These are phyloP conservation scores for Candida albicans DNA, from an alignment of 1,139 yeast species.

Conservation along the genomic window DNA sequence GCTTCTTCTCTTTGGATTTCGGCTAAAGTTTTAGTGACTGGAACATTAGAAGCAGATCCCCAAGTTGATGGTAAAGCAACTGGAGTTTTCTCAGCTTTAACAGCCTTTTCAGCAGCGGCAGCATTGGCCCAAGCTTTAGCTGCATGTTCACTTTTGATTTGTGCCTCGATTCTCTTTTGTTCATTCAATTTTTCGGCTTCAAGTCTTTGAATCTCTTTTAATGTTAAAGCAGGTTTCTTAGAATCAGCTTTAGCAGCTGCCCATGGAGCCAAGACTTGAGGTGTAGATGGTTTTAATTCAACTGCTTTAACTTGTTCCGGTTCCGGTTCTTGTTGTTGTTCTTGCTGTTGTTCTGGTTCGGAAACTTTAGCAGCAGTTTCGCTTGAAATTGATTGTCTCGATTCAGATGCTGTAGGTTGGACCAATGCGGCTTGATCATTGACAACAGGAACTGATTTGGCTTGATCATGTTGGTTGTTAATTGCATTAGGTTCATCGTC, in stretches of 20 bases:
- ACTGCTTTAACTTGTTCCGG: constrained; percentile 6
- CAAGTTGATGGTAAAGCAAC: constrained; percentile 54
- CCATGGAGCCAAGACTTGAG: constrained; percentile 21
- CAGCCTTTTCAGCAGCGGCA: constrained; percentile 26
- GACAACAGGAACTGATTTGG: not conserved
- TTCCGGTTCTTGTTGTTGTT: constrained; percentile 3
- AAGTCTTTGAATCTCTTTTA: constrained; percentile 68
- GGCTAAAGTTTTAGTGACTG: constrained; percentile 37
- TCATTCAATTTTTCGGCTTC: constrained; percentile 57
- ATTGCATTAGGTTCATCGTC: constrained; percentile 22
- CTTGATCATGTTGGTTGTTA: not conserved
- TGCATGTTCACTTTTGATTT: constrained; percentile 30
- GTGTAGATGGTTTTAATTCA: constrained; percentile 24
- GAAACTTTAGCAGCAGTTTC: not conserved
- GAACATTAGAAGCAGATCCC: constrained; percentile 36
- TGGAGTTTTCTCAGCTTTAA: constrained; percentile 18
- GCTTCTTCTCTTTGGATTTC: constrained; percentile 50
- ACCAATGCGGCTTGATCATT: constrained; percentile 1
- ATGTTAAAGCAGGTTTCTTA: constrained; percentile 51
- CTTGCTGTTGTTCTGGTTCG: constrained; percentile 5
- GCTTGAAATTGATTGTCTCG: not conserved
- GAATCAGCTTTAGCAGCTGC: constrained; percentile 16
- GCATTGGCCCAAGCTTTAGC: constrained; percentile 23
- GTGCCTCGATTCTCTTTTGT: constrained; percentile 36
- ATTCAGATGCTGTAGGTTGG: too few relatives aligned